phyloP scores from a whole-genome alignment of 2,329 filamentous ascomycete species.

The Dothideomycetes sp. region DNA sequence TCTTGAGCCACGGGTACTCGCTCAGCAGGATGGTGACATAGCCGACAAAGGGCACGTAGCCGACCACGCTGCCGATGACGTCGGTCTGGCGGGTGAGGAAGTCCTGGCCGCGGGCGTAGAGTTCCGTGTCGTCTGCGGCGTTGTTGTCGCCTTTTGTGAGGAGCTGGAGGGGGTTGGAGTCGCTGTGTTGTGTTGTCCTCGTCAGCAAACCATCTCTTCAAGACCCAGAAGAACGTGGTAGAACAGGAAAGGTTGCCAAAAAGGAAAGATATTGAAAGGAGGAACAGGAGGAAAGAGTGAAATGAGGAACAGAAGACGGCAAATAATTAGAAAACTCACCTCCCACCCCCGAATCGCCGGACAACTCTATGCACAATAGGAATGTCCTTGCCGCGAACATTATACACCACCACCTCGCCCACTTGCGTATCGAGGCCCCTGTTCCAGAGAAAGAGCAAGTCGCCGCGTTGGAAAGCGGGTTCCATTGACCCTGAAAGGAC shows the following conservation, averaged over 20 bases:
- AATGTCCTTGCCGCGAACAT: slow-evolving; percentile 87
- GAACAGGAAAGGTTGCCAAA: too few relatives aligned
- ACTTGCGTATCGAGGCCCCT: slow-evolving; percentile 51
- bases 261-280: too few relatives aligned
- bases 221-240: not conserved
- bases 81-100: slow-evolving; percentile 70
- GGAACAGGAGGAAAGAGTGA: too few relatives aligned
- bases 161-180: slow-evolving; percentile 26
- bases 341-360: slow-evolving; percentile 50
- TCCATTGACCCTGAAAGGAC: slow-evolving; percentile 81
- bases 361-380: slow-evolving; percentile 94
- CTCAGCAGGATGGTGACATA: slow-evolving; percentile 94
- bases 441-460: slow-evolving; percentile 70
- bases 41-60: slow-evolving; percentile 86
- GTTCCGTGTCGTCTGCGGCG: slow-evolving; percentile 79
- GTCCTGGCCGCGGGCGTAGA: slow-evolving; percentile 77
- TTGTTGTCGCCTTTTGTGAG: slow-evolving; percentile 99
- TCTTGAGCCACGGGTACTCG: slow-evolving; percentile 96
- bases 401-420: slow-evolving; percentile 68
- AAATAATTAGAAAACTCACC: slow-evolving; percentile 1
- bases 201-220: slow-evolving; percentile 14
- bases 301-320: slow-evolving; percentile 3
- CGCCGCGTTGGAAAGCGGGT: slow-evolving; percentile 68
- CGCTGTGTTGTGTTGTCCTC: slow-evolving; percentile 1
- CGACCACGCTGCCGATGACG: slow-evolving; percentile 86